Evolutionary conservation across 1,284 basidiomycete genomes (phyloP).

Genomic region (Leccinum glutinopallens): DNA sequence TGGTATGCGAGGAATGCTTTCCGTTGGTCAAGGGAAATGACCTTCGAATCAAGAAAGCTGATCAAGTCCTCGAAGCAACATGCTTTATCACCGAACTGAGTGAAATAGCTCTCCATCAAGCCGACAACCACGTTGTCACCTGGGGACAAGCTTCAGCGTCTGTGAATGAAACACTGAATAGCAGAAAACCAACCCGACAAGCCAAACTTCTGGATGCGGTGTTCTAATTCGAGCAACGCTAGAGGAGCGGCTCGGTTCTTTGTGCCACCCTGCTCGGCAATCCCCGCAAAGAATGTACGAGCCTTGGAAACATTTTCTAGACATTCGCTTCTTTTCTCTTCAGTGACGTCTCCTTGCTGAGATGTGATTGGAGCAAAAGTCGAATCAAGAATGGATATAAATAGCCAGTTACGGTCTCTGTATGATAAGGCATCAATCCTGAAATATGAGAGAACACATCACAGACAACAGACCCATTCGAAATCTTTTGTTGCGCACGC

Average conservation of each 20-base stretch:
- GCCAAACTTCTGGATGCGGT: conserved; percentile 50
- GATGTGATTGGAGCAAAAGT: conserved; percentile 50
- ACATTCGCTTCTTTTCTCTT: conserved; percentile 37
- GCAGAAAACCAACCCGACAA: conserved; percentile 46
- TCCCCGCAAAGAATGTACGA: conserved; percentile 53
- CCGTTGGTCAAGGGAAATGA: conserved; percentile 52
- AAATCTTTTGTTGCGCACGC: conserved; percentile 55
- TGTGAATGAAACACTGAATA: conserved; percentile 6
- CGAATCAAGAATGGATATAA: conserved; percentile 69
- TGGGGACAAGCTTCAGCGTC: conserved; percentile 28
- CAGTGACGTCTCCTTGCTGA: neutral
- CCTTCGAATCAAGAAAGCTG: conserved; percentile 58
- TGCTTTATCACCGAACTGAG: conserved; percentile 74
- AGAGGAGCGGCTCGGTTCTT: conserved; percentile 74
- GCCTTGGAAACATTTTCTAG: conserved; percentile 45
- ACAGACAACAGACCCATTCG: conserved; percentile 48
- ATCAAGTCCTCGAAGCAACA: conserved; percentile 86
- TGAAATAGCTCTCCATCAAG: conserved; percentile 69
- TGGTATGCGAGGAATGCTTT: conserved; percentile 54
- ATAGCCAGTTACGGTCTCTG: conserved; percentile 86
- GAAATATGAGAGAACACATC: conserved; percentile 26
- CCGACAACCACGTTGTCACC: conserved; percentile 47
- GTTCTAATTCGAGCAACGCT: conserved; percentile 72
- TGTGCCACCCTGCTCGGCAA: conserved; percentile 62
- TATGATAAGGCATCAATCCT: conserved; percentile 14